Evolutionary conservation across 2,329 filamentous ascomycete genomes (phyloP).

Genomic region (Trichocomaceae sp.): DNA sequence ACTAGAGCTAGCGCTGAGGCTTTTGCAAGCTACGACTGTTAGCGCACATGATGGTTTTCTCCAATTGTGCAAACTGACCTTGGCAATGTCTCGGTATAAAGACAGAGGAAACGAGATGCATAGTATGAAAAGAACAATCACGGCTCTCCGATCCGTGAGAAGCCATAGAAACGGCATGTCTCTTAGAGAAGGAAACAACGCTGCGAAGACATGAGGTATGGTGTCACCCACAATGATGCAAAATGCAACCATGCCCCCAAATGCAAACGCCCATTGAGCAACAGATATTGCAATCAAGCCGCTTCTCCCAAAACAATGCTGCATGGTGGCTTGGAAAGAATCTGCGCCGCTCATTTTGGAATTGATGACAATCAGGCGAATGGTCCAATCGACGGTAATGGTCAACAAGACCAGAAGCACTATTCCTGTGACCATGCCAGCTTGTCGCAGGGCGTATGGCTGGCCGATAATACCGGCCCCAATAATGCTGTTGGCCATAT

Average conservation of each 20-base stretch:
- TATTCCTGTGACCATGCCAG: constrained; percentile 74
- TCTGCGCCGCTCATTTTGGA: constrained; percentile 91
- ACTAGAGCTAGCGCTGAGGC: constrained; percentile 87
- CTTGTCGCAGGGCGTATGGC: constrained; percentile 92
- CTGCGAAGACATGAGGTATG: constrained; percentile 80
- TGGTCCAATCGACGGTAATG: constrained; percentile 90
- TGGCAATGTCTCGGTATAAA: constrained; percentile 92
- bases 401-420: constrained; percentile 73
- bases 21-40: constrained; percentile 69
- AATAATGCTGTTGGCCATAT: constrained; percentile 99
- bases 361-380: constrained; percentile 93
- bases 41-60: constrained; percentile 18
- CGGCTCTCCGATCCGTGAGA: constrained; percentile 70
- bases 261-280: constrained; percentile 97
- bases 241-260: constrained; percentile 97
- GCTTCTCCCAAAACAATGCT: constrained; percentile 84
- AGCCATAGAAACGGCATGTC: constrained; percentile 72
- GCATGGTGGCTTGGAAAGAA: constrained; percentile 92
- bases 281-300: constrained; percentile 84
- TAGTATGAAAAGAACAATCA: constrained; percentile 82
- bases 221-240: constrained; percentile 96
- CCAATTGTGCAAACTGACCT: constrained; percentile 49
- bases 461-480: constrained; percentile 70
- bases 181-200: constrained; percentile 69
- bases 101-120: constrained; percentile 86